phyloP scores from a whole-genome alignment of 495 filamentous ascomycete species.

The Lophiotrema nucula region DNA sequence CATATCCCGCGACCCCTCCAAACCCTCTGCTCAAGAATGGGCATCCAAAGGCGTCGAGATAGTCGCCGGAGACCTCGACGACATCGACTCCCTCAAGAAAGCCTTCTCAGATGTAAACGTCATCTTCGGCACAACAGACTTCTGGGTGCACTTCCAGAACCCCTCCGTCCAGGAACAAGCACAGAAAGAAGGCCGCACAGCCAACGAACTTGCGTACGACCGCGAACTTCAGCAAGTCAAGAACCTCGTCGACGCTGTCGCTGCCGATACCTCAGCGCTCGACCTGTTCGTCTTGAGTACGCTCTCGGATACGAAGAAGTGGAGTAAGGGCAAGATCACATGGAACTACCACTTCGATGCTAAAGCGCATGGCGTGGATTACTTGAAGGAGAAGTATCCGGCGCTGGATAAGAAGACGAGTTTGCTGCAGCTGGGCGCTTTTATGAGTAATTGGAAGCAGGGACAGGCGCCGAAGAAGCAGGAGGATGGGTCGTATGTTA shows the following conservation, averaged over 20 bases:
- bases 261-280: slow-evolving; percentile 30
- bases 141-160: slow-evolving; percentile 42
- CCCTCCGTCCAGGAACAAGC: slow-evolving; percentile 34
- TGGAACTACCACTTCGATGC: slow-evolving; percentile 40
- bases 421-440: slow-evolving; percentile 44
- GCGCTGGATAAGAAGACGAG: slow-evolving; percentile 47
- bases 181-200: slow-evolving; percentile 33
- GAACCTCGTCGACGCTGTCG: slow-evolving; percentile 52
- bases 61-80: slow-evolving; percentile 48
- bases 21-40: slow-evolving; percentile 41
- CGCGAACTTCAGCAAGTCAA: slow-evolving; percentile 50
- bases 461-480: slow-evolving; percentile 14
- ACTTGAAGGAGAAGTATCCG: slow-evolving; percentile 44
- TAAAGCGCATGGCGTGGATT: slow-evolving; percentile 42
- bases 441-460: slow-evolving; percentile 39
- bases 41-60: slow-evolving; percentile 49
- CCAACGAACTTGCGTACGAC: slow-evolving; percentile 49
- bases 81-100: slow-evolving; percentile 42
- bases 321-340: slow-evolving; percentile 36
- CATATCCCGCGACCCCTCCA: slow-evolving; percentile 39
- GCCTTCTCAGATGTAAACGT: slow-evolving; percentile 51
- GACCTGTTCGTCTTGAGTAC: slow-evolving; percentile 33
- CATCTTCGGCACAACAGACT: slow-evolving; percentile 58
- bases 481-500: slow-evolving; percentile 29
- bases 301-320: slow-evolving; percentile 27